Evolutionary conservation across 2,329 filamentous ascomycete species (phyloP), one percentile per base, ranked within the genome.

Genomic region (Aspergillus intermedius): DNA sequence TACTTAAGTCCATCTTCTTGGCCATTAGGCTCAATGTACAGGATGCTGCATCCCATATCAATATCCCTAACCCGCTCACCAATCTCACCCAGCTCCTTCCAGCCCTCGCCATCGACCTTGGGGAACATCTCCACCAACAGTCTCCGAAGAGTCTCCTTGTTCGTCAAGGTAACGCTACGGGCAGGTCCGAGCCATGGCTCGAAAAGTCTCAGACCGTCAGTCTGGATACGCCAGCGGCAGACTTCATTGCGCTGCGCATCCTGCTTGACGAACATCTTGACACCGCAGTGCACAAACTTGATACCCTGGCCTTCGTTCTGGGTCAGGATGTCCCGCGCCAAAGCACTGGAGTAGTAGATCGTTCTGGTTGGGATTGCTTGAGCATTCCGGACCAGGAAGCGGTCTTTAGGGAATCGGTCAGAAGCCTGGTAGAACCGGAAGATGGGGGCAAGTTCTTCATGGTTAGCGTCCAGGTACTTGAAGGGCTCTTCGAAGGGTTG

Each of bases 261-360:
- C 69, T 97, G 91, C 75, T 95, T 95, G 77, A 97, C 93, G 67
- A 95, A 98, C 89, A 97, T 97, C 74, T 95, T 95, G 30, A 98
- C 91, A 55, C 93, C 93, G 45, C 87, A 91, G 70, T 98, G 93
- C 44, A 98, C 87, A 65, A 98, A 95, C 67, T 93, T 95, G 70
- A 97, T 85, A 42, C 90, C 90, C 23, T 87, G 84, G 40, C 89
- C 88, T 69, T 96, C 90, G 66, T 98, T 98, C 63, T 86, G 80
- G 3, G 78, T 81, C 3, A 98, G 78, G 47, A 98, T 93, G 55
- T 91, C 86, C 28, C 90, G 86, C 19, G 89, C 86, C 10, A 97
- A 78, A 4, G 82, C 80, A 32, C 86, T 91, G 9, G 90, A 94
- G 76, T 97, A 98, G 78, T 98, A 98, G 59, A 98, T 91, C 23